Evolutionary conservation across 106 monocot species (phyloP).

Genomic region (Dendrobium catenatum): DNA sequence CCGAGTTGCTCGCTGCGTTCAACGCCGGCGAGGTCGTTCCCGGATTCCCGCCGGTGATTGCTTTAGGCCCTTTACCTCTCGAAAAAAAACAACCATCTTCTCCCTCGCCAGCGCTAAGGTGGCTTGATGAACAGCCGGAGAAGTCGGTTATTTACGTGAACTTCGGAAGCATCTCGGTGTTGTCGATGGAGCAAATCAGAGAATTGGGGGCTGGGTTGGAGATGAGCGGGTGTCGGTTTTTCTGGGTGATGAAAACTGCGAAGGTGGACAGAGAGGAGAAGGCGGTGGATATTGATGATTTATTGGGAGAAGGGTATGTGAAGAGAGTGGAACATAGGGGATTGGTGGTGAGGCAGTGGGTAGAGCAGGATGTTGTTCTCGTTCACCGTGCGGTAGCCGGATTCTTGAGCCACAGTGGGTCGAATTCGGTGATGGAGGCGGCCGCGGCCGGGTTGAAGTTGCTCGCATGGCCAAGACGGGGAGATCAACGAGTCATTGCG

Average conservation of each 20-base stretch:
- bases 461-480: conserved; percentile 42
- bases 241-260: conserved; percentile 55
- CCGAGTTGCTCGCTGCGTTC: conserved; percentile 25
- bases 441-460: conserved; percentile 31
- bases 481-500: conserved; percentile 60
- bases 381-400: conserved; percentile 34
- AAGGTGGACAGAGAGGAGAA: conserved; percentile 45
- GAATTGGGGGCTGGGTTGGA: conserved; percentile 50
- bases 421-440: conserved; percentile 67
- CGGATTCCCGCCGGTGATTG: conserved; percentile 30
- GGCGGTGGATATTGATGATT: conserved; percentile 10
- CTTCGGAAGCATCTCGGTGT: conserved; percentile 58
- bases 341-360: conserved; percentile 46
- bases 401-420: conserved; percentile 71
- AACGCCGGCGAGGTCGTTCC: conserved; percentile 12
- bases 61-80: conserved; percentile 37
- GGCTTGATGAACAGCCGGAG: conserved; percentile 49
- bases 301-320: conserved; percentile 35
- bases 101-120: neutral
- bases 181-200: conserved; percentile 28
- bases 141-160: conserved; percentile 60
- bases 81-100: neutral
- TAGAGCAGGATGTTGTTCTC: conserved; percentile 47
- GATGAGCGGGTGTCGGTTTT: conserved; percentile 44
- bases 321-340: conserved; percentile 42